Evolutionary conservation across 2,329 filamentous ascomycete genomes (phyloP).

Genomic region (Neopestalotiopsis clavispora): DNA sequence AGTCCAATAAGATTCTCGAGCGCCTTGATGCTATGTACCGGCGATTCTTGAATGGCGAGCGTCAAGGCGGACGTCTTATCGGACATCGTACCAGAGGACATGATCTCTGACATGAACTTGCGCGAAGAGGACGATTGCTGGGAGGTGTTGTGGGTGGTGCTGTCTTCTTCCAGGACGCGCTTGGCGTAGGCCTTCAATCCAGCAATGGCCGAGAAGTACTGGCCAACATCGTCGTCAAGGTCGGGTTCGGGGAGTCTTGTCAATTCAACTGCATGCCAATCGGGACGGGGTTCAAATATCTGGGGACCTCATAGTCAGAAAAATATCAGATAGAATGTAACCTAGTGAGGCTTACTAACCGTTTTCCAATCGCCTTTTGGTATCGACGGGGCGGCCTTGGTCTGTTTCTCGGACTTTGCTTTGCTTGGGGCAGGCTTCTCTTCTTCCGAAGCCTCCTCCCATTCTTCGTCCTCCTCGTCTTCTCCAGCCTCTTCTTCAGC

Average conservation of each 20-base stretch:
- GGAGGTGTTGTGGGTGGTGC: constrained; percentile 74
- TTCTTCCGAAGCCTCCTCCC: constrained; percentile 42
- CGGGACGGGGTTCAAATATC: constrained; percentile 62
- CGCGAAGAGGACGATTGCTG: constrained; percentile 83
- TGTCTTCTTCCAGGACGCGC: constrained; percentile 78
- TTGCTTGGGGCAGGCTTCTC: constrained; percentile 34
- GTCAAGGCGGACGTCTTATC: constrained; percentile 97
- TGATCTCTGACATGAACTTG: constrained; percentile 96
- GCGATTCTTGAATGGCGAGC: constrained; percentile 92
- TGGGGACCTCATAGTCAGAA: constrained; percentile 30
- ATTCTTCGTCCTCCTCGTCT: constrained; percentile 40
- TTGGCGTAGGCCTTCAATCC: constrained; percentile 72
- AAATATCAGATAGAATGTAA: constrained; percentile 2
- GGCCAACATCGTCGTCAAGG: constrained; percentile 51
- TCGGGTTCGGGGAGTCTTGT: constrained; percentile 47
- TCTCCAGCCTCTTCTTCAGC: constrained; percentile 37
- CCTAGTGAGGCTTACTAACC: constrained; percentile 45
- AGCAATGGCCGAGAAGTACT: constrained; percentile 49
- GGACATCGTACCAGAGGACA: constrained; percentile 92
- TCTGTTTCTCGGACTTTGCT: constrained; percentile 34
- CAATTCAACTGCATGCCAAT: constrained; percentile 58
- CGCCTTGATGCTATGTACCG: constrained; percentile 87
- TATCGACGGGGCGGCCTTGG: constrained; percentile 28
- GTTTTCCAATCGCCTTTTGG: constrained; percentile 41
- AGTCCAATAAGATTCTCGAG: constrained; percentile 83